These are phyloP conservation scores for Cucurbita moschata DNA, from an alignment of 306 rosid genomes.

Conservation along the genomic window DNA sequence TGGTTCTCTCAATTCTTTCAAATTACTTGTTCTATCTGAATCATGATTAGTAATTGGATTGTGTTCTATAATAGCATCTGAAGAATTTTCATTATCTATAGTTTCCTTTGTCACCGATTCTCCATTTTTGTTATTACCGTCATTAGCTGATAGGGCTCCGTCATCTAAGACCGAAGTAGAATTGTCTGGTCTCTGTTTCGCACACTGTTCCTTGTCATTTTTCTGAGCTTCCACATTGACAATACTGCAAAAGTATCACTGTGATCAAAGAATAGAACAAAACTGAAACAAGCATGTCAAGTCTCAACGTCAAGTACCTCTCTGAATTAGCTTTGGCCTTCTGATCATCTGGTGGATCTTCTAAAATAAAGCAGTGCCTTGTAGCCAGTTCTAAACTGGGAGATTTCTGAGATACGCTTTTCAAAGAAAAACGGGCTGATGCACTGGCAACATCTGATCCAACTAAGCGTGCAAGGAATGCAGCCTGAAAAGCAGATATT, in stretches of 20 bases:
- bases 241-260: constrained; percentile 18
- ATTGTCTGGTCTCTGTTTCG: constrained; percentile 26
- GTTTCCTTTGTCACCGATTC: constrained; percentile 31
- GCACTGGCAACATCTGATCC: constrained; percentile 73
- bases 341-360: constrained; percentile 53
- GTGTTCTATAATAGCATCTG: constrained; percentile 30
- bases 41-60: constrained; percentile 12
- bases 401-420: constrained; percentile 45
- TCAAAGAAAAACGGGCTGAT: constrained; percentile 61
- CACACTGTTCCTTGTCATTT: constrained; percentile 25
- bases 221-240: constrained; percentile 31
- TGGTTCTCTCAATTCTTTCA: constrained; percentile 25
- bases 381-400: constrained; percentile 60
- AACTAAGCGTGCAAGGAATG: constrained; percentile 54
- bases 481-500: constrained; percentile 40
- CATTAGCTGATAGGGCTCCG: constrained; percentile 20
- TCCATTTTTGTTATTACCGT: constrained; percentile 16
- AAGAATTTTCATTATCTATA: constrained; percentile 19
- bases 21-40: constrained; percentile 18
- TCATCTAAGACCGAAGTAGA: constrained; percentile 20
- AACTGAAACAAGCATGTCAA: constrained; percentile 7
- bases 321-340: constrained; percentile 33
- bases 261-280: constrained; percentile 13
- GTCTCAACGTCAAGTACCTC: constrained; percentile 34
- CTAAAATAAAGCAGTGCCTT: constrained; percentile 62